Base-by-base conservation (phyloP, 768 basidiomycete genomes). In the Hygrophorus pudorinus region DNA sequence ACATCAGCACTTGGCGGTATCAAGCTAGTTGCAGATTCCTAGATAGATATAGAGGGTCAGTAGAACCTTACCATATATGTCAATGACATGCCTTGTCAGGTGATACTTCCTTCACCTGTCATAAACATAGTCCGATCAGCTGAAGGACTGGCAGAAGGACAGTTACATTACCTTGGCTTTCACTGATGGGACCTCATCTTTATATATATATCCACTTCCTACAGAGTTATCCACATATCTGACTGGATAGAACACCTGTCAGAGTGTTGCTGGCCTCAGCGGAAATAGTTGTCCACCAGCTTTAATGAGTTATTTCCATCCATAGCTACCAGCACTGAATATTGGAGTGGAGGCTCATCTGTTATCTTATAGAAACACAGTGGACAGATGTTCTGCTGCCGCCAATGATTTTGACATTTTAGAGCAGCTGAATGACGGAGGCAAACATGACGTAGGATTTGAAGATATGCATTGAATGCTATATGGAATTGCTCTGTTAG, bases 401-500 rank as follows among this genome's bases (percentile, higher is more conserved):
- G 47, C 63, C 65, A 71, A 28, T 67, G 51, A 1, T 55, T 54
- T 3, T 24, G 24, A 3, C 24, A 7, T 24, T 7, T 7, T 8
- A 72, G 54, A 2, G 47, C 52, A 4, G 4, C 16, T 2, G 48
- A 17, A n/a, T 66, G 51, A 0, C 38, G 47, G 2, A 11, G 12
- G 14, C 60, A 44, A 14, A 66, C 53, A 0, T 2, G 5, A 0
- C 48, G 48, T 0, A 38, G 39, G 1, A 68, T 59, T 0, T 41
- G 14, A 10, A 70, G 57, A 45, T 66, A 71, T 0, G 59, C 37
- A 38, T 70, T 65, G 41, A 63, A 66, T 13, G 63, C 49, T 18
- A 59, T 51, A 1, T 58, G 53, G 20, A 72, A 51, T 11, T 52
- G 44, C 56, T 51, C 14, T 43, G 14, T 16, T 40, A 33, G 5